These are phyloP conservation scores for Ophidiomyces ophidiicola DNA, from an alignment of 2,329 filamentous ascomycete species.

Conservation along the genomic window DNA sequence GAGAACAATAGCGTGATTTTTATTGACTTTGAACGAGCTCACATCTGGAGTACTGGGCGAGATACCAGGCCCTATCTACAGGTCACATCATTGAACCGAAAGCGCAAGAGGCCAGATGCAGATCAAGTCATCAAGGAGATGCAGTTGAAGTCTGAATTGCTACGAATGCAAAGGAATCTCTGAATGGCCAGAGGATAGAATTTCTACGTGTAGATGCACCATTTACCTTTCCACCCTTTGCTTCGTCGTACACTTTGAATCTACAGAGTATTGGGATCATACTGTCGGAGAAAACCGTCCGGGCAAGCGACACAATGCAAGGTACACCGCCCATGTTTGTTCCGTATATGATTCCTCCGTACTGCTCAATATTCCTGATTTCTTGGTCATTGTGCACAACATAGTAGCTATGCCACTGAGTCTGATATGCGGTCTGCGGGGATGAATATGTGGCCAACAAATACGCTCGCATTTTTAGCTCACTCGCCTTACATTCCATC, in stretches of 20 bases:
- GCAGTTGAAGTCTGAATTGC: slow-evolving; percentile 3
- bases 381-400: neutral
- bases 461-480: neutral
- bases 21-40: slow-evolving; percentile 12
- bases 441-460: neutral
- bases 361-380: neutral
- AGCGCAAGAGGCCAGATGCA: slow-evolving; percentile 3
- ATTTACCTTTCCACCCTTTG: neutral
- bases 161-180: slow-evolving; percentile 1
- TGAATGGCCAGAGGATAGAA: too few species aligned
- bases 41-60: slow-evolving; percentile 1
- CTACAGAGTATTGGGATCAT: neutral
- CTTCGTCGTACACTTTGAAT: neutral
- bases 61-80: neutral
- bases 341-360: neutral
- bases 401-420: neutral
- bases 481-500: neutral
- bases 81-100: slow-evolving; percentile 1
- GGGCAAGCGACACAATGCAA: neutral
- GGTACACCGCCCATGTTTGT: neutral
- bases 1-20: slow-evolving; percentile 11
- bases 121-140: neutral
- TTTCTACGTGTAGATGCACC: too few species aligned
- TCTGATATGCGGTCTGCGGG: neutral
- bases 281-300: neutral